Percentiles rank a stretch among this genome's conserved stretches.
These are phyloP conservation scores for Gossypium thurberi DNA, from an alignment of 345 rosid species.

Conservation along the genomic window DNA sequence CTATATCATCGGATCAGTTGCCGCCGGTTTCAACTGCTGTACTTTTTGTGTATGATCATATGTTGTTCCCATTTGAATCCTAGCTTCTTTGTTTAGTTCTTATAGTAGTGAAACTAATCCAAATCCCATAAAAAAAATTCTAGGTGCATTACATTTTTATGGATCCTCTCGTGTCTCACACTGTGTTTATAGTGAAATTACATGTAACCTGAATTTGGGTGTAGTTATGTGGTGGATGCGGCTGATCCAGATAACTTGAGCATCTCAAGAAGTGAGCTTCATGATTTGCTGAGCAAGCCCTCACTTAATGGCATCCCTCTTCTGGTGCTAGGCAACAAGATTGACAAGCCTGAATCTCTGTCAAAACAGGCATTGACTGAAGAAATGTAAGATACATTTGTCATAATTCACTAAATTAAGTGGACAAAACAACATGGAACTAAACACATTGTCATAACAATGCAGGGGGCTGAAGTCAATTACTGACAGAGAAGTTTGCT, in stretches of 20 bases:
- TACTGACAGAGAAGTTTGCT: conserved; percentile 83
- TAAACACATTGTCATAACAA: not conserved
- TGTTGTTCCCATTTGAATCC: not conserved
- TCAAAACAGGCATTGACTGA: conserved; percentile 76
- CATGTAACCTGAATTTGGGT: not conserved
- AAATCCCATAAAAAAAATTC: not conserved
- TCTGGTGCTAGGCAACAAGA: conserved; percentile 84
- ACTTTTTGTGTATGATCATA: not conserved
- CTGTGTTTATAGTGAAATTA: not conserved
- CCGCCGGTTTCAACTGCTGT: no score
- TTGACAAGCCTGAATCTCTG: conserved; percentile 81
- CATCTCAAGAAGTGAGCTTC: conserved; percentile 80
- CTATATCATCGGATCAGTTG: not conserved
- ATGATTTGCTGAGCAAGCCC: conserved; percentile 73
- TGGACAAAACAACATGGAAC: not conserved
- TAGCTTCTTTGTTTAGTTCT: not conserved
- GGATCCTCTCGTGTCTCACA: not conserved
- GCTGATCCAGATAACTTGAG: conserved; percentile 80
- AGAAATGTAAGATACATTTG: conserved; percentile 52
- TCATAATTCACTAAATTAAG: not conserved
- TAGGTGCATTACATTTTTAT: not conserved
- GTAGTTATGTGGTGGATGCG: conserved; percentile 84
- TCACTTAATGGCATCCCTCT: conserved; percentile 79
- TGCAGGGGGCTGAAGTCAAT: conserved; percentile 62
- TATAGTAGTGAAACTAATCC: not conserved